Base-by-base conservation (phyloP, 108 stramenopile genomes). In the Cyclotella cryptica region DNA sequence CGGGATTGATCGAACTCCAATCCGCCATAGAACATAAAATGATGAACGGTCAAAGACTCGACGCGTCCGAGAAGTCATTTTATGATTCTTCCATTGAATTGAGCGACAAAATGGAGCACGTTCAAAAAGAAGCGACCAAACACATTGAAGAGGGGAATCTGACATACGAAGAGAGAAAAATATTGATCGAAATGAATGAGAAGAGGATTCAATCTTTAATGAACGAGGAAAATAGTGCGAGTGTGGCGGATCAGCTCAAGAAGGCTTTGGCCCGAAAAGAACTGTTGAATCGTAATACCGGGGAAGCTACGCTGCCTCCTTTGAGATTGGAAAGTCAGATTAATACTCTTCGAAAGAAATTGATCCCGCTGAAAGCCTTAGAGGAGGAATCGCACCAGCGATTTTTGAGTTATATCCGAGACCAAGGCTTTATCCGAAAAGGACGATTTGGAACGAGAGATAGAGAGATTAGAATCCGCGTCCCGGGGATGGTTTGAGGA, bases 401-500 rank as follows among this genome's bases (percentile, higher is more conserved):
- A 41, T 71, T 92, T 30, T 53, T 96, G 66, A 83, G 86, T 21
- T 21, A 59, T 96, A 17, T 86, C 87, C 29, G 94, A 96, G 65
- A 89, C 91, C 19, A 78, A 83, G 59, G 75, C 85, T 18, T 67
- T 96, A 72, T 81, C 85, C 0, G 88, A 85, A 26, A 95, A 92
- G 77, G 88, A 91, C 28, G 94, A 96, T 28, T 89, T 96, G 41
- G 63, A 85, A 47, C 75, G 85, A 39, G 86, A 93, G 69, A 93
- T 93, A 22, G 70, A 70, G 27, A 42, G 83, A 43, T 71, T 93
- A 18, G 94, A 96, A 73, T 70, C 52, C 47, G 68, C 82, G 6
- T 90, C 90, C 71, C 78, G 86, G 18, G 94, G 92, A 29, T 93
- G 94, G 94, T 96, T 93, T 60, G 94, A 96, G 76, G 90, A 89